These are phyloP conservation scores for Trametes gibbosa DNA, from an alignment of 768 basidiomycete genomes.

Conservation along the genomic window DNA sequence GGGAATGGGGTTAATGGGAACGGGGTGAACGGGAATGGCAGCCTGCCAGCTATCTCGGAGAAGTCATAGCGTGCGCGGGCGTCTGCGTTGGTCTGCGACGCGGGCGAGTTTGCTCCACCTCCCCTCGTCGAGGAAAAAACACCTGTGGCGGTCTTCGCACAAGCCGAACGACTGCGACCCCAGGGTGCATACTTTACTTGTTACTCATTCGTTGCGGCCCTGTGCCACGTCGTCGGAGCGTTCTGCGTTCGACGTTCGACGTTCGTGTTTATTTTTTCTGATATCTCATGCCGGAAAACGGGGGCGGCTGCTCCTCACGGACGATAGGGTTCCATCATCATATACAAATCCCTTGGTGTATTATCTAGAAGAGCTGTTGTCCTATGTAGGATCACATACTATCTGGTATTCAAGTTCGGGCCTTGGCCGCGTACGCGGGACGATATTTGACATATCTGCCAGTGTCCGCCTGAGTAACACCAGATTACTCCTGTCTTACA, in stretches of 20 bases:
- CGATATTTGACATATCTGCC: too few relatives aligned
- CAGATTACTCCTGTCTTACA: too few relatives aligned
- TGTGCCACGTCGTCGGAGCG: too few relatives aligned
- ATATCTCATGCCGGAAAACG: slow-evolving; percentile 2
- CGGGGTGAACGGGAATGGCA: too few relatives aligned
- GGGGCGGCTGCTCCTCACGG: neutral
- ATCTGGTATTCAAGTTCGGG: too few relatives aligned
- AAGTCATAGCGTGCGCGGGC: slow-evolving; percentile 13
- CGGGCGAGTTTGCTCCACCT: neutral
- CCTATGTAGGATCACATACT: neutral
- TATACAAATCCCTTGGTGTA: slow-evolving; percentile 1
- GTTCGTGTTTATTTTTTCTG: neutral
- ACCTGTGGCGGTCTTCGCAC: too few relatives aligned
- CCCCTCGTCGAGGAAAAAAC: neutral
- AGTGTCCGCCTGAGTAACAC: too few relatives aligned
- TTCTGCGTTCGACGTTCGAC: neutral
- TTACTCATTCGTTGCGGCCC: too few relatives aligned
- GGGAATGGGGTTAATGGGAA: too few relatives aligned
- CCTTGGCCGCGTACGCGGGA: too few relatives aligned
- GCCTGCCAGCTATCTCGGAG: slow-evolving; percentile 11
- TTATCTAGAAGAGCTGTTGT: neutral
- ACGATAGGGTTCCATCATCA: slow-evolving; percentile 7
- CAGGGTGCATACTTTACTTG: too few relatives aligned
- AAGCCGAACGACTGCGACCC: too few relatives aligned
- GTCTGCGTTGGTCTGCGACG: neutral